phyloP scores from a whole-genome alignment of 192 early-diverging fungal species.

The Umbelopsis sp. region DNA sequence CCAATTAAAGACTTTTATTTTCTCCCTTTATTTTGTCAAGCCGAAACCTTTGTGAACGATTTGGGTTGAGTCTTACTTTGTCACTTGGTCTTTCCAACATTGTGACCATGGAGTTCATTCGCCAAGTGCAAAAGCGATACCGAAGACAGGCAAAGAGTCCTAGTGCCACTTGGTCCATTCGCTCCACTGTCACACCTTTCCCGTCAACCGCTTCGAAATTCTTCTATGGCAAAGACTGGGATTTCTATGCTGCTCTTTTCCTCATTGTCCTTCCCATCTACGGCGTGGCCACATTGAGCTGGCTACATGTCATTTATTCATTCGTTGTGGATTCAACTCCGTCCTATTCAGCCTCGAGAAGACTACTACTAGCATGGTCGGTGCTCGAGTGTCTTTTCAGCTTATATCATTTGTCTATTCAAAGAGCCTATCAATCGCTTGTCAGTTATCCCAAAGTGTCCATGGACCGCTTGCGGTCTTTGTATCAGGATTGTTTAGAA shows the following conservation, averaged over 20 bases:
- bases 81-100: not conserved
- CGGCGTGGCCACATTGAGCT: not conserved
- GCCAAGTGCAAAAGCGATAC: not conserved
- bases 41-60: too few species aligned
- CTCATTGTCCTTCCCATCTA: conserved; percentile 12
- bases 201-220: conserved; percentile 1
- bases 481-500: conserved; percentile 2
- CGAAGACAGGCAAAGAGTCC: conserved; percentile 4
- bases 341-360: not conserved
- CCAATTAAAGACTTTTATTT: too few species aligned
- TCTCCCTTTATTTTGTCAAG: too few species aligned
- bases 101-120: not conserved
- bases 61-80: not conserved
- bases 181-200: conserved; percentile 2
- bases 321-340: not conserved
- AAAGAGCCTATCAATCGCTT: conserved; percentile 1
- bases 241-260: conserved; percentile 1
- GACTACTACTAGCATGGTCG: conserved; percentile 13
- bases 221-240: conserved; percentile 14
- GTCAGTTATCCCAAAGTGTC: conserved; percentile 7
- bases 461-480: conserved; percentile 9
- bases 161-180: not conserved
- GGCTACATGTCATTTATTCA: conserved; percentile 4
- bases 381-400: conserved; percentile 2
- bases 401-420: not conserved